These are phyloP conservation scores for Mollisia scopiformis DNA, from an alignment of 2,329 filamentous ascomycete genomes.

Conservation along the genomic window DNA sequence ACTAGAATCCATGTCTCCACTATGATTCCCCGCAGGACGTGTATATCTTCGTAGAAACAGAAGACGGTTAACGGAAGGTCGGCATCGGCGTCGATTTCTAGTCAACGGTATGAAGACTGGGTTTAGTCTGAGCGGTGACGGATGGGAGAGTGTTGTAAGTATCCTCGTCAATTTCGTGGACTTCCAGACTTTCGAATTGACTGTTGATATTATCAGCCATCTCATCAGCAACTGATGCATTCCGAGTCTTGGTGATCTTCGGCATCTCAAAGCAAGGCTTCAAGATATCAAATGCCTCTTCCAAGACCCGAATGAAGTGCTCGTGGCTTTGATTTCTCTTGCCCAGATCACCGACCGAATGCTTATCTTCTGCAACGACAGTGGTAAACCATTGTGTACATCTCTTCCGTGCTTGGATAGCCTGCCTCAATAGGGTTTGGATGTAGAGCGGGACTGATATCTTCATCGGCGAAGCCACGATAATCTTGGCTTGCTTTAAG, in stretches of 20 bases:
- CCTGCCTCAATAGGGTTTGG: not conserved
- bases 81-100: not conserved
- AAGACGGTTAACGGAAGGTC: not conserved
- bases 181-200: not conserved
- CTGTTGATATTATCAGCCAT: not conserved
- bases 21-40: not conserved
- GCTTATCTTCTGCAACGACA: not conserved
- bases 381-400: not conserved
- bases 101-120: not conserved
- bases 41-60: constrained; percentile 4
- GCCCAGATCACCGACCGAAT: not conserved
- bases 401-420: not conserved
- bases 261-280: constrained; percentile 1
- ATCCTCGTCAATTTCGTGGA: not conserved
- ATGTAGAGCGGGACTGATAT: not conserved
- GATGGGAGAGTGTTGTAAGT: not conserved
- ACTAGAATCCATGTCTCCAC: not conserved
- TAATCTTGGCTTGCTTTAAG: not conserved
- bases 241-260: not conserved
- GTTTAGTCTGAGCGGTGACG: not conserved
- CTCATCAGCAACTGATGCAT: not conserved
- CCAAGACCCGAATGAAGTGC: not conserved
- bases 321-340: not conserved
- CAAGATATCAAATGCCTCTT: not conserved
- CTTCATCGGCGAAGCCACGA: not conserved